Base-by-base conservation (phyloP, 2,329 filamentous ascomycete genomes). In the Aspergillus bombycis region DNA sequence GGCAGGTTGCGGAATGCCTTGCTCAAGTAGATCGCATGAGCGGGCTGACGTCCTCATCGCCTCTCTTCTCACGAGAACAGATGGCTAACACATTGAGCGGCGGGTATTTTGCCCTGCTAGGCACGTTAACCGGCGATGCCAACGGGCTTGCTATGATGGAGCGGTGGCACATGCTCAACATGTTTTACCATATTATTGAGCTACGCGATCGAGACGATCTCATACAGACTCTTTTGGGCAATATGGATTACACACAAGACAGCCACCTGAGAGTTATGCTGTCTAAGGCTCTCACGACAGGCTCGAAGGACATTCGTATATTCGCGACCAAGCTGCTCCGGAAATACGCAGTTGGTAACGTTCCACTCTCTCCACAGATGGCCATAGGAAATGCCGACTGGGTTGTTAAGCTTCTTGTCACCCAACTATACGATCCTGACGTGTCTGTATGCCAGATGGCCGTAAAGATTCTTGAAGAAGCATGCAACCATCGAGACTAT, bases 121-220 rank as follows among this genome's bases (percentile, higher is more conserved):
- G 95, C 9, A 89, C 92, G 12, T 80, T 99, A 62, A 98, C 91
- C 70, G 90, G 90, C 59, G 93, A 97, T 71, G 81, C 86, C 0
- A 92, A 90, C 70, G 95, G 95, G 0, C 84, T 98, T 28, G 88
- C 91, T 65, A 94, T 99, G 80, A 87, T 99, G 74, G 94, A 98
- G 76, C 85, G 93, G 71, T 98, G 95, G 94, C 92, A 93, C 71
- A 96, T 99, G 85, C 94, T 97, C 80, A 98, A 98, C 78, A 99
- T 99, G 93, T 96, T 98, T 84, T 99, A 99, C 75, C 95, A 98
- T 78, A 97, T 99, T 65, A 87, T 97, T 62, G 94, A 98, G 73
- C 84, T 97, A 52, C 93, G 91, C 71, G 91, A 95, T 77, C 90
- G 95, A 2, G 93, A 94, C 53, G 95, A 99, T 75, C 83, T 99